phyloP scores from a whole-genome alignment of 1,284 basidiomycete genomes.

The Ustilago sp. region DNA sequence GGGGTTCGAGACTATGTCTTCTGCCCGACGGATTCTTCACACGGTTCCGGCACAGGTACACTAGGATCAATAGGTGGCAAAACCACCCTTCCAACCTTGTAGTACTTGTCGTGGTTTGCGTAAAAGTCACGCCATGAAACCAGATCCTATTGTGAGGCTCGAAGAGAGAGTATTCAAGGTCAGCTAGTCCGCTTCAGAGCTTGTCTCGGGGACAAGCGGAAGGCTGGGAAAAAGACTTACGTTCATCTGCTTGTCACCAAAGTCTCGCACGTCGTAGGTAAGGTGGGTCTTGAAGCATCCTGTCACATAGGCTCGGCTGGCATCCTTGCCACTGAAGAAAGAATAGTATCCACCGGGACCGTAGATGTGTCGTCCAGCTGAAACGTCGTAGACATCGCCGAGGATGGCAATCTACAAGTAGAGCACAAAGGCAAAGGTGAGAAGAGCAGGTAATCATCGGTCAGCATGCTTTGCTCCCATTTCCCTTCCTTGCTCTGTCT shows the following conservation, averaged over 20 bases:
- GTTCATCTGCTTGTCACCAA: slow-evolving; percentile 49
- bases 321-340: slow-evolving; percentile 66
- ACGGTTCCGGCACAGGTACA: slow-evolving; percentile 56
- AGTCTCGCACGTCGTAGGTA: slow-evolving; percentile 66
- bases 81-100: slow-evolving; percentile 56
- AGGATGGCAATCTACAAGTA: slow-evolving; percentile 74
- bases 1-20: neutral
- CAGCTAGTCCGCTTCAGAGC: neutral
- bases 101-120: slow-evolving; percentile 57
- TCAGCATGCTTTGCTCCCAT: neutral
- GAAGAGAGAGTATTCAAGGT: slow-evolving; percentile 3
- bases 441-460: neutral
- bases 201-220: neutral
- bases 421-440: neutral
- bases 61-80: slow-evolving; percentile 54
- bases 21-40: slow-evolving; percentile 36
- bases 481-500: neutral
- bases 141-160: slow-evolving; percentile 38
- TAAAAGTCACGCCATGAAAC: slow-evolving; percentile 63
- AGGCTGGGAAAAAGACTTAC: slow-evolving; percentile 29
- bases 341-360: slow-evolving; percentile 72
- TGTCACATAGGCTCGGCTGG: slow-evolving; percentile 66
- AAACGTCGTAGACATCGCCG: slow-evolving; percentile 92
- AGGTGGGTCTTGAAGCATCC: slow-evolving; percentile 67
- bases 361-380: slow-evolving; percentile 80